These are phyloP conservation scores for Fomitopsis schrenkii DNA, from an alignment of 1,284 basidiomycete genomes.

Conservation along the genomic window DNA sequence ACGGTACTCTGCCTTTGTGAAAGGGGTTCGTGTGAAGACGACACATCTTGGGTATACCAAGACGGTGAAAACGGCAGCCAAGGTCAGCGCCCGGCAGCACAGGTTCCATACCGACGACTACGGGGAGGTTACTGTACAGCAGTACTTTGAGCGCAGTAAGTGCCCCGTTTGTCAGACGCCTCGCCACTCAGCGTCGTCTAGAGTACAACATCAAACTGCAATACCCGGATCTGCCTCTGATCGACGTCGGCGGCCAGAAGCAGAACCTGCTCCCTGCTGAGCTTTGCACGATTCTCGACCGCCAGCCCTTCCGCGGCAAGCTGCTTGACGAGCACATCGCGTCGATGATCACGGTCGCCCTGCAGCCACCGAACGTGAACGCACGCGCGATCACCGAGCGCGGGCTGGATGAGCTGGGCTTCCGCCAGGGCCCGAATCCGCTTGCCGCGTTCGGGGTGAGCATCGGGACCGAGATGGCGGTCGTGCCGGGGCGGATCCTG, in stretches of 20 bases:
- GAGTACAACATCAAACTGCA: slow-evolving; percentile 52
- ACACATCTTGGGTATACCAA: slow-evolving; percentile 57
- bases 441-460: slow-evolving; percentile 56
- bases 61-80: slow-evolving; percentile 49
- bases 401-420: slow-evolving; percentile 62
- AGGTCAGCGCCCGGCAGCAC: slow-evolving; percentile 44
- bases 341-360: slow-evolving; percentile 64
- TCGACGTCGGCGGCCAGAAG: slow-evolving; percentile 58
- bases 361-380: slow-evolving; percentile 65
- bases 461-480: slow-evolving; percentile 62
- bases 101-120: slow-evolving; percentile 52
- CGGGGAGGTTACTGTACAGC: slow-evolving; percentile 50
- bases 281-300: slow-evolving; percentile 64
- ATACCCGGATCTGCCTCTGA: slow-evolving; percentile 50
- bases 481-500: slow-evolving; percentile 70
- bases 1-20: slow-evolving; percentile 47
- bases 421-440: slow-evolving; percentile 38
- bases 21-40: slow-evolving; percentile 55
- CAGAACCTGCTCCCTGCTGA: slow-evolving; percentile 57
- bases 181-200: slow-evolving; percentile 21
- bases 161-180: background rate
- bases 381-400: slow-evolving; percentile 50
- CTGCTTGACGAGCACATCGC: slow-evolving; percentile 64
- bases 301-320: slow-evolving; percentile 69
- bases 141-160: slow-evolving; percentile 62